Evolutionary conservation across 345 rosid species (phyloP).

Genomic region (Draba incana): DNA sequence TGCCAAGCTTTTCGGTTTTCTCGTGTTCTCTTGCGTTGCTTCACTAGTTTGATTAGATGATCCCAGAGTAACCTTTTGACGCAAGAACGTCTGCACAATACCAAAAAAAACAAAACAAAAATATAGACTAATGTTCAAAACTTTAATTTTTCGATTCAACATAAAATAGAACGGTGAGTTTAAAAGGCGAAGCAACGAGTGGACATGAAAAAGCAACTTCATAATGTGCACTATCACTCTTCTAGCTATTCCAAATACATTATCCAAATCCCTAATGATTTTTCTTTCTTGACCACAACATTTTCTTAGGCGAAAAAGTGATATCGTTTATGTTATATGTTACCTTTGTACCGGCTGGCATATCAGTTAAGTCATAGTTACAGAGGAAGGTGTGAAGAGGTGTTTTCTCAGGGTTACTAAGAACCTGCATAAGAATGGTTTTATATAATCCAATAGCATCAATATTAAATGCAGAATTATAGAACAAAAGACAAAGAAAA

Average conservation of each 20-base stretch:
- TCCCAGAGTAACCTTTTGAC: constrained; percentile 81
- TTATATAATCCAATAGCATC: background rate
- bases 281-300: background rate
- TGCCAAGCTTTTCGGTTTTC: constrained; percentile 39
- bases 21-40: constrained; percentile 43
- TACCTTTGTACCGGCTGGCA: constrained; percentile 77
- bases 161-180: background rate
- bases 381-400: constrained; percentile 95
- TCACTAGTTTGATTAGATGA: constrained; percentile 54
- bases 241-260: constrained; percentile 15
- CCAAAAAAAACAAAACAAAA: background rate
- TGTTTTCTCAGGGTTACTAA: constrained; percentile 98
- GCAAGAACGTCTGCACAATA: constrained; percentile 74
- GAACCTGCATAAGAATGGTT: constrained; percentile 58
- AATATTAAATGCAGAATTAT: constrained; percentile 2
- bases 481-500: constrained; percentile 22
- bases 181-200: constrained; percentile 6
- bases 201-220: constrained; percentile 6
- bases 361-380: constrained; percentile 92
- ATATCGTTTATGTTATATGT: constrained; percentile 4
- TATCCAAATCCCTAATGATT: constrained; percentile 3
- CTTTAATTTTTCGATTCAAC: background rate
- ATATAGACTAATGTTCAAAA: background rate
- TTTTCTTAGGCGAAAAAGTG: background rate
- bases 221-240: constrained; percentile 7